Evolutionary conservation across 192 early-diverging fungal species (phyloP).

Genomic region (Powellomyces hirtus): DNA sequence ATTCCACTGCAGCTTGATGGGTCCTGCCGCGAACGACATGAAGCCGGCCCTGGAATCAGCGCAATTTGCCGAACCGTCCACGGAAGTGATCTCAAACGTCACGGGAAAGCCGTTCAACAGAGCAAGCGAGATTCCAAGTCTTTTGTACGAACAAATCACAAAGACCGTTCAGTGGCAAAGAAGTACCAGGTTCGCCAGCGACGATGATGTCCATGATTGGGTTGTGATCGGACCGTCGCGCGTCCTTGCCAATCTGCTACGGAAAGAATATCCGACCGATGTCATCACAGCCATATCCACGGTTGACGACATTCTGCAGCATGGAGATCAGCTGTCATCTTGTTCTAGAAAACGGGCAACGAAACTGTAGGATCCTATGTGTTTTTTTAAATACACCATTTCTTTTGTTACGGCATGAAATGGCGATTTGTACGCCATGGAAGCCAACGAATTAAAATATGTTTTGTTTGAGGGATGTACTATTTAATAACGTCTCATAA

Average conservation of each 20-base stretch:
- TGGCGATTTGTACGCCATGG: too few species aligned
- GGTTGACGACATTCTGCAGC: slow-evolving; percentile 13
- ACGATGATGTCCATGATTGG: slow-evolving; percentile 79
- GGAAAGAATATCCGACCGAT: slow-evolving; percentile 73
- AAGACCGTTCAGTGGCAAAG: slow-evolving; percentile 87
- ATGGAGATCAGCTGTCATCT: slow-evolving; percentile 9
- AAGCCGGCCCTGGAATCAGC: slow-evolving; percentile 64
- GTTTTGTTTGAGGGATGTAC: too few species aligned
- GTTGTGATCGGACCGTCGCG: slow-evolving; percentile 81
- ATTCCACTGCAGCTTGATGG: slow-evolving; percentile 93
- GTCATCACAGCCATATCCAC: slow-evolving; percentile 22
- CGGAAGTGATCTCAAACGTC: slow-evolving; percentile 91
- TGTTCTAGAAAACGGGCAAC: too few species aligned
- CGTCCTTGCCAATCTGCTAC: slow-evolving; percentile 85
- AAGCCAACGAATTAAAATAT: too few species aligned
- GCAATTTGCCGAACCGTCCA: slow-evolving; percentile 68
- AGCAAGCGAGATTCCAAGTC: slow-evolving; percentile 58
- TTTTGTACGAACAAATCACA: slow-evolving; percentile 78
- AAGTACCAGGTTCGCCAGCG: slow-evolving; percentile 76
- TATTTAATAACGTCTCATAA: too few species aligned
- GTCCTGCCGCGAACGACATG: slow-evolving; percentile 76
- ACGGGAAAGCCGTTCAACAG: slow-evolving; percentile 72
- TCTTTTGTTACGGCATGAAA: too few species aligned
- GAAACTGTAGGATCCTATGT: too few species aligned
- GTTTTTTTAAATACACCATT: too few species aligned